Evolutionary conservation across 768 basidiomycete species (phyloP), one percentile per base, ranked within the genome.

Genomic region (Leucocoprinus sp.): DNA sequence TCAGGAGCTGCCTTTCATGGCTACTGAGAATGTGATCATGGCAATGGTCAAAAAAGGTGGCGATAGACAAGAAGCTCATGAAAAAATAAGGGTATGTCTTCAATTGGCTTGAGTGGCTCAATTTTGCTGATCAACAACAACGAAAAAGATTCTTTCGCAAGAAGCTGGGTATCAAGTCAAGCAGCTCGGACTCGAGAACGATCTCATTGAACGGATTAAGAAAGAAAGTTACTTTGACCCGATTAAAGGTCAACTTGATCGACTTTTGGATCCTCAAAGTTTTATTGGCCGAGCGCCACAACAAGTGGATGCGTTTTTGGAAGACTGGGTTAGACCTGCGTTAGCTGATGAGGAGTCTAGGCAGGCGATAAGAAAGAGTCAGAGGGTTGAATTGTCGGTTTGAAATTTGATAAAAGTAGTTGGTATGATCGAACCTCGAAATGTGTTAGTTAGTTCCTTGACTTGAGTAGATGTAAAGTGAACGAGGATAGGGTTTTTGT

Each of bases 11-110:
- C 96, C 96, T 1, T 98, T 98, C 76, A 98, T 99, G 96, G 93
- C 95, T 3, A 99, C 96, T 1, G 96, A 99, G 65, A 99, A 99
- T 63, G 76, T 99, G 65, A 98, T 98, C 67, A 98, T 99, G 96
- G 92, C 92, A 1, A 79, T 99, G 34, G 96, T 98, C 51, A 96
- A 89, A 65, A 80, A 78, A 39, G 91, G 91, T 17, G 95, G 93
- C 1, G 93, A 98, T 64, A 76, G 96, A 26, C 96, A 98, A 61
- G 92, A 91, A 64, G 91, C 91, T 6, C 96, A 98, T 61, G 96
- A 97, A 66, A 86, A 89, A 67, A 92, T 97, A 58, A 71, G 95
- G 49, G 87, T 87, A 51, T 50, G 71, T 66, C 18, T 49, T 35
- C 26, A 42, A 11, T 39, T 41, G 37, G 31, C 49, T 33, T 29